A percentile compares a stretch with the other conserved stretches of the same genome.
These are phyloP conservation scores for Ensete glaucum DNA, from an alignment of 176 grass and related monocot species.

Conservation along the genomic window DNA sequence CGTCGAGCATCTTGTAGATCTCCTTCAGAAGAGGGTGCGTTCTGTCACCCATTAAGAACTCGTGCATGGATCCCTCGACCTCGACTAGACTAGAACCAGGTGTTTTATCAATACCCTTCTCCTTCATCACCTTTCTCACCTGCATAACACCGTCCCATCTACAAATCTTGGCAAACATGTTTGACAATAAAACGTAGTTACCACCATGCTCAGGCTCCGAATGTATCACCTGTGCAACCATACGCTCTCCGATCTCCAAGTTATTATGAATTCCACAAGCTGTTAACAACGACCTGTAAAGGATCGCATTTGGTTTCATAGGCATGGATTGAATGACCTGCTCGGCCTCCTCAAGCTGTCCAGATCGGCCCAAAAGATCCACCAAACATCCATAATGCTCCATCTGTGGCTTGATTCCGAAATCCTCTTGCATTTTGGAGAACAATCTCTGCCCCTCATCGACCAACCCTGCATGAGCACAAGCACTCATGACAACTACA, in stretches of 20 bases:
- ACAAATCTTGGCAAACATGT: slow-evolving; percentile 4
- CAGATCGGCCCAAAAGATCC: slow-evolving; percentile 11
- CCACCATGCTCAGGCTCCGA: slow-evolving; percentile 11
- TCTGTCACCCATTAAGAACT: slow-evolving; percentile 11
- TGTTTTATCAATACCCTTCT: slow-evolving; percentile 7
- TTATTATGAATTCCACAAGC: slow-evolving; percentile 16
- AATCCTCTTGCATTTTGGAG: slow-evolving; percentile 29
- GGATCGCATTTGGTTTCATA: slow-evolving; percentile 9
- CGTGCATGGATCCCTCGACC: slow-evolving; percentile 7
- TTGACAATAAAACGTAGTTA: slow-evolving; percentile 14
- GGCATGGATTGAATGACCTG: slow-evolving; percentile 7
- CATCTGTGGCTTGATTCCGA: slow-evolving; percentile 20
- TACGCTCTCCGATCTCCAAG: background rate
- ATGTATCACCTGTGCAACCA: background rate
- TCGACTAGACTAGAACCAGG: slow-evolving; percentile 15
- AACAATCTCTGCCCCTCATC: slow-evolving; percentile 30
- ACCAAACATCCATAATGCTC: slow-evolving; percentile 29
- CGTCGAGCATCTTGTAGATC: slow-evolving; percentile 4
- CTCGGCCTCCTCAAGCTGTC: slow-evolving; percentile 10
- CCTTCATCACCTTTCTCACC: slow-evolving; percentile 15
- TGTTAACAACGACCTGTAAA: slow-evolving; percentile 10
- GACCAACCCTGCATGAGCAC: slow-evolving; percentile 35
- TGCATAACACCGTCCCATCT: slow-evolving; percentile 14
- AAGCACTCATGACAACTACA: slow-evolving; percentile 27
- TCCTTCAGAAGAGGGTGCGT: slow-evolving; percentile 6